Percentiles rank a stretch among this genome's conserved stretches.
phyloP scores from a whole-genome alignment of 306 rosid species.

The Oemleria cerasiformis region DNA sequence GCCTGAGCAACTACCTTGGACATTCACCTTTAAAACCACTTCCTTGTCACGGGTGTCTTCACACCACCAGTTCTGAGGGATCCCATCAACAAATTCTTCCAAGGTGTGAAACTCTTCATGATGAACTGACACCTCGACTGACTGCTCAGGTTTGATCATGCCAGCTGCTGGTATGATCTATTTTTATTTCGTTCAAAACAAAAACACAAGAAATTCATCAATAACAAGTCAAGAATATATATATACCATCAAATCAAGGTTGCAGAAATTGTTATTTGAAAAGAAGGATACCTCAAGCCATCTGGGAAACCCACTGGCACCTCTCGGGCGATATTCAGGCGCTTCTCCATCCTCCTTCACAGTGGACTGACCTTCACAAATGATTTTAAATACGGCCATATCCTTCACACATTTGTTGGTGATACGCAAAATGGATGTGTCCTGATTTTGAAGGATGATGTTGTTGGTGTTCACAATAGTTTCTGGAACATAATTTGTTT shows the following conservation, averaged over 20 bases:
- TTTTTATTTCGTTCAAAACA: not conserved
- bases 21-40: conserved; percentile 55
- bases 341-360: conserved; percentile 60
- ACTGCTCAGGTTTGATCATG: conserved; percentile 69
- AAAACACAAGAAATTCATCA: not conserved
- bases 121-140: conserved; percentile 61
- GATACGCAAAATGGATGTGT: conserved; percentile 50
- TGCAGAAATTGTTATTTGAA: not conserved
- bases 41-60: conserved; percentile 87
- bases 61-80: conserved; percentile 78
- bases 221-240: too few species aligned
- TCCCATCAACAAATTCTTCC: conserved; percentile 71
- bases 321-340: conserved; percentile 57
- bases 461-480: conserved; percentile 50
- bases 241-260: too few species aligned
- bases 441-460: conserved; percentile 75
- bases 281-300: conserved; percentile 85
- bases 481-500: conserved; percentile 63
- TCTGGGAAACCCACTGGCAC: conserved; percentile 84
- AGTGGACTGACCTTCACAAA: conserved; percentile 63
- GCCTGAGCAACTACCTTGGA: conserved; percentile 66
- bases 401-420: conserved; percentile 62
- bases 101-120: conserved; percentile 61
- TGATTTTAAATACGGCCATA: conserved; percentile 58
- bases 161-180: conserved; percentile 84